Evolutionary conservation across 192 early-diverging fungal species (phyloP), one percentile per base, ranked within the genome.

Genomic region (Chytriomyces sp.): DNA sequence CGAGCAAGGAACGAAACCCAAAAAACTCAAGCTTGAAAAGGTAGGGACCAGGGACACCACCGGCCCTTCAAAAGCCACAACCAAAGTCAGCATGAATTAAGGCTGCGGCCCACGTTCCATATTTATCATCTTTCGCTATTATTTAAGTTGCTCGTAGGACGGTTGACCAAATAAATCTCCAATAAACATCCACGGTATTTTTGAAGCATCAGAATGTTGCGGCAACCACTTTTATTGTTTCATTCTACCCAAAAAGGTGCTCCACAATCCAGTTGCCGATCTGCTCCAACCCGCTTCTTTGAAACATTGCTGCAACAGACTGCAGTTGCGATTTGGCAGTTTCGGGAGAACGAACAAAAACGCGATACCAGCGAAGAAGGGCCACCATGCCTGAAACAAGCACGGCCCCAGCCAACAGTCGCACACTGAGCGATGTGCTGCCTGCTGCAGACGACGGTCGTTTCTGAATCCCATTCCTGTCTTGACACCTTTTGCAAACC

Each of bases 331-430:
- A 1, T 57, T 13, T n/a, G 20, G 5, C 16, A 57, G 16, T 57
- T 57, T 57, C 16, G 53, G 20, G 53, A 57, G 16, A n/a, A n/a
- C 20, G 53, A 57, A 1, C 13, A 20, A 13, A 57, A 57, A 57
- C 53, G 5, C 53, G 53, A 20, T 57, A 57, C 53, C 53, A 57
- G 53, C 53, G 53, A n/a, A 57, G 20, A 57, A 57, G 53, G 53
- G 53, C 53, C 1, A 57, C 53, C 13, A 20, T 57, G 53, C 53
- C 53, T 57, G 53, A n/a, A 13, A 57, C 53, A 13, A 57, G 53
- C 1, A 57, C 13, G 16, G 53, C 20, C 16, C 53, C 53, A 57
- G 53, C 53, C 13, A 57, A 57, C 53, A 57, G 53, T 57, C 16
- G 53, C 13, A 57, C 53, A 57, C 16, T 57, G 53, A 57, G 53